Percentiles rank a stretch among this genome's conserved stretches.
Conservation (phyloP, 768 basidiomycete species). For the Strobilomyces echinocephalus region DNA sequence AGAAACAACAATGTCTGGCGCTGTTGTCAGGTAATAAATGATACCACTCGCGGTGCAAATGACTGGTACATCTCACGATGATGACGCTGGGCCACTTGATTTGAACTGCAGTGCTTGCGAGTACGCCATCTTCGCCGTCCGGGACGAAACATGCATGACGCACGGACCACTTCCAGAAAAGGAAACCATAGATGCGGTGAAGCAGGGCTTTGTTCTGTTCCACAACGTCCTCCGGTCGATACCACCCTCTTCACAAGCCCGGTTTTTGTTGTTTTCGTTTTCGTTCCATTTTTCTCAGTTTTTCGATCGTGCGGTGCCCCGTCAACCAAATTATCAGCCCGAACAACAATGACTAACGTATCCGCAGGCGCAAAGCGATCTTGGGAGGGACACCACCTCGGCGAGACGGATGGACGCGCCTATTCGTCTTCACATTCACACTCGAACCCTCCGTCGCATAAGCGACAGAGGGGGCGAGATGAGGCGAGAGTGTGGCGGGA, state of each 20-base stretch:
- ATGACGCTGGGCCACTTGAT: no score
- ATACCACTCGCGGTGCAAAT: no score
- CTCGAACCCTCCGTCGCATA: slow-evolving; percentile 28
- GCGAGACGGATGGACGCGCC: slow-evolving; percentile 20
- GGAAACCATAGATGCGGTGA: background rate
- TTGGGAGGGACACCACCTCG: slow-evolving; percentile 53
- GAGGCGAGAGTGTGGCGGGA: slow-evolving; percentile 69
- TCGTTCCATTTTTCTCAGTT: slow-evolving; percentile 1
- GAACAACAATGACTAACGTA: slow-evolving; percentile 66
- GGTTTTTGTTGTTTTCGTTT: background rate
- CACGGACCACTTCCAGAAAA: slow-evolving; percentile 5
- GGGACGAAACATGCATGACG: background rate
- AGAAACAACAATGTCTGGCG: no score
- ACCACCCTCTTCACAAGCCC: background rate
- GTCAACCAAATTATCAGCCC: slow-evolving; percentile 52
- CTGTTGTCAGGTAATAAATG: no score
- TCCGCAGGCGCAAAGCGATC: slow-evolving; percentile 81
- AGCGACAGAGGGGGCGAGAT: slow-evolving; percentile 50
- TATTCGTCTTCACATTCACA: slow-evolving; percentile 14
- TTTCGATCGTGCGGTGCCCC: slow-evolving; percentile 73
- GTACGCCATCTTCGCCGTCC: no score
- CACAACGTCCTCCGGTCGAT: background rate
- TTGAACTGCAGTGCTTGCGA: no score
- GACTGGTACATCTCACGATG: no score
- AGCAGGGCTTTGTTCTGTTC: background rate